Evolutionary conservation across 2,329 filamentous ascomycete genomes (phyloP).

Genomic region (Cytospora mali): DNA sequence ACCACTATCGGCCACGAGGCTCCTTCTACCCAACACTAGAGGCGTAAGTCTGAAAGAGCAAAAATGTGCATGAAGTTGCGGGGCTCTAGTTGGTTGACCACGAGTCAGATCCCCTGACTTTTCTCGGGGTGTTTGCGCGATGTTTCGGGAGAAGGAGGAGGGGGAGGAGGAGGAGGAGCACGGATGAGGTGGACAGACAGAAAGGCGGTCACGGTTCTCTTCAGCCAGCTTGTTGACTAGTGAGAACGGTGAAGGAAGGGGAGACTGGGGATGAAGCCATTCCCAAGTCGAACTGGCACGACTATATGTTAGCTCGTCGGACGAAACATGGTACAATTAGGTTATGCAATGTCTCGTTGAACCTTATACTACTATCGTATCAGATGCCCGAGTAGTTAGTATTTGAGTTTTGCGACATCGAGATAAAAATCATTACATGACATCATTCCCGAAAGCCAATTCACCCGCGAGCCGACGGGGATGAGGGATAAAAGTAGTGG

Average conservation of each 20-base stretch:
- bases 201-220: background rate
- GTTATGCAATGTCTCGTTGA: background rate
- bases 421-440: background rate
- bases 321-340: background rate
- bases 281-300: background rate
- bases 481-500: conserved; percentile 1
- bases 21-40: background rate
- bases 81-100: background rate
- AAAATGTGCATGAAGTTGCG: background rate
- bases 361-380: background rate
- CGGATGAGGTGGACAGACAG: no score
- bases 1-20: background rate
- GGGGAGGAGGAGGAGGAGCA: no score
- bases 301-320: background rate
- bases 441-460: conserved; percentile 3
- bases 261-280: background rate
- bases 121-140: background rate
- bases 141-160: background rate
- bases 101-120: background rate
- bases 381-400: no score
- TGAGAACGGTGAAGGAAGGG: background rate
- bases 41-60: background rate
- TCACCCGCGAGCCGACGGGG: conserved; percentile 1
- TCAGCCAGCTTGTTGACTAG: background rate
- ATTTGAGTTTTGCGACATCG: background rate